Conservation (phyloP, 2,329 filamentous ascomycete genomes). For the Venturia effusa region DNA sequence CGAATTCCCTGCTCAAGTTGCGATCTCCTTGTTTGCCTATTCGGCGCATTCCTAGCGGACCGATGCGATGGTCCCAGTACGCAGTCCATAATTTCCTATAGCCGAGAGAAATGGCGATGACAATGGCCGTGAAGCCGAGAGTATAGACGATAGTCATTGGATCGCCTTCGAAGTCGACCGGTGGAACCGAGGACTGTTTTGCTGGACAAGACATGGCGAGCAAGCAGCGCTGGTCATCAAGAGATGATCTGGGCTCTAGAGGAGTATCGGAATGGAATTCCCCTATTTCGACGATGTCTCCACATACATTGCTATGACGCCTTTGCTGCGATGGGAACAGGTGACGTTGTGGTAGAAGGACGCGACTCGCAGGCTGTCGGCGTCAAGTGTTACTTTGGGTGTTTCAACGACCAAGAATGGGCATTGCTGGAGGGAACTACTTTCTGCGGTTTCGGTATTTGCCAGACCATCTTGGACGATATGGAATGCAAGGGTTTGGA, state of each 20-base stretch:
- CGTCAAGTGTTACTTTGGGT: background rate
- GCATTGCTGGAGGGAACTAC: background rate
- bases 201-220: background rate
- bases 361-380: background rate
- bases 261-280: background rate
- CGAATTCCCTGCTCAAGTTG: conserved; percentile 10
- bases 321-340: background rate
- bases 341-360: background rate
- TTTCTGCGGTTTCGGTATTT: background rate
- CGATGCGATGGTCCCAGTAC: background rate
- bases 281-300: background rate
- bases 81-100: conserved; percentile 7
- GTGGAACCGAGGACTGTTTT: background rate
- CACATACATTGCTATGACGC: background rate
- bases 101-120: background rate
- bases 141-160: background rate
- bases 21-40: conserved; percentile 1
- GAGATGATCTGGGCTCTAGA: background rate
- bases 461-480: background rate
- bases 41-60: background rate
- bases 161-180: background rate
- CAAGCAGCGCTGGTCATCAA: background rate
- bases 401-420: background rate
- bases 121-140: background rate
- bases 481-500: background rate